Evolutionary conservation across 768 basidiomycete genomes (phyloP), one percentile per base, ranked within the genome.

Genomic region (Lactarius pseudohatsudake): DNA sequence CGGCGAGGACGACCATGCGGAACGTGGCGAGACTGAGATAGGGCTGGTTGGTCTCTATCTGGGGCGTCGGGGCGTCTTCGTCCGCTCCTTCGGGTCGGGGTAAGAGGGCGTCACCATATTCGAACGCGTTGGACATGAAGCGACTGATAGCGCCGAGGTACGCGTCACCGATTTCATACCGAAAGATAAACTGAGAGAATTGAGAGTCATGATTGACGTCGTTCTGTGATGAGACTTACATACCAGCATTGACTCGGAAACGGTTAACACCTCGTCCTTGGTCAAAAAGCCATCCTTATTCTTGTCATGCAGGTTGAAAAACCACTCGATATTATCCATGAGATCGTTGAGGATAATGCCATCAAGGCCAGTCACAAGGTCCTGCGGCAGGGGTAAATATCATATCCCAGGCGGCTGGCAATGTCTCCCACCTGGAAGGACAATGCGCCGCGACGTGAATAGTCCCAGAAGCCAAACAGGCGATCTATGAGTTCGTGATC

Each of bases 311-410:
- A 98, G 76, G 71, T 90, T 91, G 79, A 98, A 98, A 79, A 98
- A 96, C 96, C 96, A 99, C 75, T 97, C 93, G 72, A 98, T 96
- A 71, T 93, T 96, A 64, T 95, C 92, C 97, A 98, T 98, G 70
- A 99, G 79, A 76, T 98, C 97, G 69, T 93, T 96, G 79, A 92
- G 91, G 86, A 98, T 92, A 55, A 97, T 91, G 2, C 89, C 89
- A 71, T 97, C 90, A 58, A 98, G 80, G 1, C 97, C 96, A 34
- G 81, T 83, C 11, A 98, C 89, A 15, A 98, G 80, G 74, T 98
- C 95, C 92, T 98, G 73, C 20, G 30, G 32, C 57, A 74, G 79
- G 72, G 20, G 59, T 26, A 47, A 32, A 61, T 20, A 20, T 20
- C 47, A 57, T 47, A 59, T 62, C 22, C 8, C 32, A 36, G 16